A percentile compares a stretch with the other conserved stretches of the same genome.
phyloP scores from a whole-genome alignment of 139 green algal species.

The Auxenochlorella protothecoides region DNA sequence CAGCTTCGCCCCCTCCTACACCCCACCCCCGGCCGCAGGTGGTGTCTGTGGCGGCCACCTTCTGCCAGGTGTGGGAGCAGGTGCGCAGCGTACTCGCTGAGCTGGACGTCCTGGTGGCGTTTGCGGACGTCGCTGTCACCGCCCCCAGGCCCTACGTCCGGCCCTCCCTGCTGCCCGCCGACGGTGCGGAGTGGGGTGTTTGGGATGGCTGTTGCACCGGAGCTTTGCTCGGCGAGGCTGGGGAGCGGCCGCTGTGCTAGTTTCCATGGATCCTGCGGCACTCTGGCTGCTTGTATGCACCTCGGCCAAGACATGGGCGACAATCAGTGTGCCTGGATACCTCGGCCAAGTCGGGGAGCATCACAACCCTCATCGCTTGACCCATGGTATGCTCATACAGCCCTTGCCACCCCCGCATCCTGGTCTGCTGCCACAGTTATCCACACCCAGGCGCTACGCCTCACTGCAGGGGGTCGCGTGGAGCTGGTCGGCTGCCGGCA shows the following conservation, averaged over 20 bases:
- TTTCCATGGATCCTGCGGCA: no score
- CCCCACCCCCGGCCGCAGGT: slow-evolving; percentile 46
- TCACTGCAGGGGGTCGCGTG: slow-evolving; percentile 12
- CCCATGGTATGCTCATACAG: not conserved
- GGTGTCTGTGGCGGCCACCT: slow-evolving; percentile 79
- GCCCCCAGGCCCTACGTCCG: slow-evolving; percentile 70
- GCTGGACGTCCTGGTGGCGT: slow-evolving; percentile 81
- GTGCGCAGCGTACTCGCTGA: slow-evolving; percentile 67
- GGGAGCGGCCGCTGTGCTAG: no score
- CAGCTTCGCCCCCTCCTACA: not conserved
- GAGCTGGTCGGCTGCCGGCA: slow-evolving; percentile 61
- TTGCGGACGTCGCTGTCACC: slow-evolving; percentile 76
- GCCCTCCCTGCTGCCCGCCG: slow-evolving; percentile 36
- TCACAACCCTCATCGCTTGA: no score
- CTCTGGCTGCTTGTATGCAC: no score
- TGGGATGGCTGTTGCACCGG: not conserved
- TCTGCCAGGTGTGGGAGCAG: slow-evolving; percentile 79
- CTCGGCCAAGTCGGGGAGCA: no score
- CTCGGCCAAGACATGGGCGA: no score
- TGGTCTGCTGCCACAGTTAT: slow-evolving; percentile 5
- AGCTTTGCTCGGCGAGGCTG: not conserved
- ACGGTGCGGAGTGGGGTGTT: slow-evolving; percentile 6
- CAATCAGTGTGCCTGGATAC: no score
- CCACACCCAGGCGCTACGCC: not conserved
- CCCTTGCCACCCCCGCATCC: not conserved